Conservation (phyloP, 2,329 filamentous ascomycete species). For the Trichocomaceae sp. region DNA sequence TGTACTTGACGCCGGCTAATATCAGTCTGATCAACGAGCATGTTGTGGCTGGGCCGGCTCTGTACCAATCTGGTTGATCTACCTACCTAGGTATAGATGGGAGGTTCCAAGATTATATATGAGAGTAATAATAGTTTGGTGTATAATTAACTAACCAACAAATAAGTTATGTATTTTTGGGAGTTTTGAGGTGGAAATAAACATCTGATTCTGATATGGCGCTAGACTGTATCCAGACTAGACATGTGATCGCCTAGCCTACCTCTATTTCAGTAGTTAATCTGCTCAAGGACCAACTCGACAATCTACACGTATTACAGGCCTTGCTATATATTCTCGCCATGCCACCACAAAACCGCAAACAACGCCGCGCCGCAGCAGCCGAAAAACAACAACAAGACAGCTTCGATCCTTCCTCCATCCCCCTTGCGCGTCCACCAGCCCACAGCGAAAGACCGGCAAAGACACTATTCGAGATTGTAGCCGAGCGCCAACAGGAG, state of each 20-base stretch:
- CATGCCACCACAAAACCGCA: constrained; percentile 25
- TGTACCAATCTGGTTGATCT: constrained; percentile 70
- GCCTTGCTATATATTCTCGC: too few relatives aligned
- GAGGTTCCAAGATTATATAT: too few relatives aligned
- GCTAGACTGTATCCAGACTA: background rate
- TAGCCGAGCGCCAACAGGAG: constrained; percentile 37
- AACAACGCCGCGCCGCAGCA: constrained; percentile 34
- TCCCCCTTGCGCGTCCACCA: constrained; percentile 28
- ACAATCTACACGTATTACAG: too few relatives aligned
- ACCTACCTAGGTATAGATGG: too few relatives aligned
- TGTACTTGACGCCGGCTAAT: constrained; percentile 70
- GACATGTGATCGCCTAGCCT: background rate
- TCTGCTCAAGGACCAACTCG: too few relatives aligned
- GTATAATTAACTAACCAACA: too few relatives aligned
- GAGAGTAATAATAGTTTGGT: background rate
- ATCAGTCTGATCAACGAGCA: constrained; percentile 67
- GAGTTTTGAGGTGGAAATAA: background rate
- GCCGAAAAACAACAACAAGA: constrained; percentile 14
- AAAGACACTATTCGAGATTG: constrained; percentile 41
- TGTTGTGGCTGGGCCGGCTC: constrained; percentile 60
- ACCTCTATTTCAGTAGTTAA: too few relatives aligned
- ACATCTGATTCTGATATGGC: background rate
- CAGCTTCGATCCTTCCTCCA: constrained; percentile 26
- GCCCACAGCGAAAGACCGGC: constrained; percentile 17
- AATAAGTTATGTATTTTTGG: too few relatives aligned